Evolutionary conservation across 176 grass and related monocot species (phyloP), one percentile per base, ranked within the genome.

Genomic region (Avena atlantica): DNA sequence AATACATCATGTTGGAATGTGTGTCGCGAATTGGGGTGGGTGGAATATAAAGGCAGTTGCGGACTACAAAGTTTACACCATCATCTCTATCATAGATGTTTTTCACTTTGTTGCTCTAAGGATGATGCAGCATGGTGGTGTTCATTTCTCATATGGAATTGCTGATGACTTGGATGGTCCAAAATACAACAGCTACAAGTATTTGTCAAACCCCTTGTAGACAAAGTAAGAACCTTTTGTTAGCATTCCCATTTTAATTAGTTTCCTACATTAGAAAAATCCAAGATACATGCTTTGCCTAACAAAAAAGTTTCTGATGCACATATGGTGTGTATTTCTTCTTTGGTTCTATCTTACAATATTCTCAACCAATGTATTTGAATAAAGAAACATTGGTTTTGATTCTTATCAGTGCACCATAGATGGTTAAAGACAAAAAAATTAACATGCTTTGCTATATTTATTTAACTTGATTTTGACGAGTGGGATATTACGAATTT

Each of bases 91-190:
- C 9, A 36, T 94, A 78, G 88, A 98, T 67, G 88, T 95, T 74
- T 88, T 98, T 89, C 84, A 86, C 40, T 42, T 42, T 42, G 40
- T 42, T 42, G 93, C 92, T 84, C 96, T 93, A 83, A 98, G 91
- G 84, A 98, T 98, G 96, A 98, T 95, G 93, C 83, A 90, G 81
- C 93, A 93, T 84, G 93, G 96, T 80, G 90, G 85, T 86, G 82
- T 86, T 70, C 93, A 98, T 63, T 95, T 94, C 84, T 98, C 96
- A 20, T 92, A 92, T 83, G 93, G 96, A 57, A 92, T 98, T 82
- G 93, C 93, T 86, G 93, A 95, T 84, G 80, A 95, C 76, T 85
- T 98, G 81, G 92, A 98, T 83, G 92, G 95, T 42, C 91, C 89
- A 20, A 89, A 98, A 68, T 98, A 94, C 47, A 12, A 56, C 19